A percentile compares a stretch with the other conserved stretches of the same genome.
These are phyloP conservation scores for Trichoderma asperellum DNA, from an alignment of 2,329 filamentous ascomycete genomes.

Conservation along the genomic window DNA sequence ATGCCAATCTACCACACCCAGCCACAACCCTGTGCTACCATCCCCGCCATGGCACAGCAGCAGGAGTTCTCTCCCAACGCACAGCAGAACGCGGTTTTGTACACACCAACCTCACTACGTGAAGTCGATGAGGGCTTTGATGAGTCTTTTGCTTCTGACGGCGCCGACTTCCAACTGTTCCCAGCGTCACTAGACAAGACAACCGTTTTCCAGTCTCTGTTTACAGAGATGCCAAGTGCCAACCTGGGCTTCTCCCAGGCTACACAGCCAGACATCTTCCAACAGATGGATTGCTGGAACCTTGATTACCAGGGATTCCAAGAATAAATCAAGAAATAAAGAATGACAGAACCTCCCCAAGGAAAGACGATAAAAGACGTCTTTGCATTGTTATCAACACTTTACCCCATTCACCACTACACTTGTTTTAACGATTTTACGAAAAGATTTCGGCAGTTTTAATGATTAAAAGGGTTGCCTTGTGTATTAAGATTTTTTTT, in stretches of 20 bases:
- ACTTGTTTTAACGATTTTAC: slow-evolving; percentile 27
- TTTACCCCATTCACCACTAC: slow-evolving; percentile 16
- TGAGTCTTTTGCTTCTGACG: slow-evolving; percentile 52
- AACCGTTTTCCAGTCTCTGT: slow-evolving; percentile 51
- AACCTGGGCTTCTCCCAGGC: slow-evolving; percentile 57
- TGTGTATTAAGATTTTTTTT: slow-evolving; percentile 25
- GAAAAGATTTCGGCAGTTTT: slow-evolving; percentile 21
- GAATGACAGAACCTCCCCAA: not conserved
- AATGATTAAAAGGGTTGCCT: slow-evolving; percentile 25
- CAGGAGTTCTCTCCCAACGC: slow-evolving; percentile 69
- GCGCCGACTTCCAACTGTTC: slow-evolving; percentile 69
- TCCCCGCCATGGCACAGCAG: slow-evolving; percentile 33
- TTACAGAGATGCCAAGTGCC: slow-evolving; percentile 56
- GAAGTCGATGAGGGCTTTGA: slow-evolving; percentile 69
- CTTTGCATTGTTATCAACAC: slow-evolving; percentile 2
- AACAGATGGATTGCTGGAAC: slow-evolving; percentile 49
- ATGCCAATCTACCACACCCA: slow-evolving; percentile 42
- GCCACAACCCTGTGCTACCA: slow-evolving; percentile 35
- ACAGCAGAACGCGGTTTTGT: slow-evolving; percentile 70
- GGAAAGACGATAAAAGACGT: not conserved
- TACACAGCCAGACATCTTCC: slow-evolving; percentile 56
- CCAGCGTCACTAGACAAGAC: slow-evolving; percentile 48
- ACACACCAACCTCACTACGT: slow-evolving; percentile 64
- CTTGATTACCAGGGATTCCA: slow-evolving; percentile 41
- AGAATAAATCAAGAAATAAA: slow-evolving; percentile 6